Evolutionary conservation across 2,329 filamentous ascomycete genomes (phyloP).

Genomic region (Volutella citrinella): DNA sequence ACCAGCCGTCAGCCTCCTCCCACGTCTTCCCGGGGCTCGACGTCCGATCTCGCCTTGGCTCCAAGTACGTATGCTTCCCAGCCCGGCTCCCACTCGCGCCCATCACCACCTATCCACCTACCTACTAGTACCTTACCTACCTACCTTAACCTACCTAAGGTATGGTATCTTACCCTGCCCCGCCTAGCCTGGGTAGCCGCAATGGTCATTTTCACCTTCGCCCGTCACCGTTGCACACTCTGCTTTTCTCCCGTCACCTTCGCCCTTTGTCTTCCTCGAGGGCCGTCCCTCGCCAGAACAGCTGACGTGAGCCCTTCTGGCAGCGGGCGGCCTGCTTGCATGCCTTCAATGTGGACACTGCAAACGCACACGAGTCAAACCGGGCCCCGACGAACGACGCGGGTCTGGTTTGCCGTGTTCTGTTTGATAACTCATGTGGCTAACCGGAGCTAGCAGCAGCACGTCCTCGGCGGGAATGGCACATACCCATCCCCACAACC

Average conservation of each 20-base stretch:
- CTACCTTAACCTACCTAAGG: too few relatives aligned
- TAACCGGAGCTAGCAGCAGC: slow-evolving; percentile 37
- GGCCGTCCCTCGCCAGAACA: background rate
- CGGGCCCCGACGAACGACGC: too few relatives aligned
- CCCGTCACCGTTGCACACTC: background rate
- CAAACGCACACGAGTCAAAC: too few relatives aligned
- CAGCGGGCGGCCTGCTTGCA: too few relatives aligned
- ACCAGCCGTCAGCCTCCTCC: slow-evolving; percentile 41
- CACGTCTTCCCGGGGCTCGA: slow-evolving; percentile 49
- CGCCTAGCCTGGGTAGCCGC: too few relatives aligned
- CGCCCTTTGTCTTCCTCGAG: background rate
- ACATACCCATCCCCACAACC: slow-evolving; percentile 46
- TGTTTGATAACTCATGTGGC: too few relatives aligned
- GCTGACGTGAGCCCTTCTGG: too few relatives aligned
- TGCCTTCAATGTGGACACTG: too few relatives aligned
- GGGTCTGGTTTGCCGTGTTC: too few relatives aligned
- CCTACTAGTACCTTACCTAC: too few relatives aligned
- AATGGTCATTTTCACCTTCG: slow-evolving; percentile 2
- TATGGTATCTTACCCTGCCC: too few relatives aligned
- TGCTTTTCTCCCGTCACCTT: slow-evolving; percentile 2
- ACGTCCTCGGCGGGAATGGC: slow-evolving; percentile 54
- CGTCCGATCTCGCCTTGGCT: slow-evolving; percentile 51
- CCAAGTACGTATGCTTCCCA: slow-evolving; percentile 45
- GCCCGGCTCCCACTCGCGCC: slow-evolving; percentile 2
- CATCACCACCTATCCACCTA: slow-evolving; percentile 1